phyloP scores from a whole-genome alignment of 768 basidiomycete genomes.

The Candolleomyces eurysporus region DNA sequence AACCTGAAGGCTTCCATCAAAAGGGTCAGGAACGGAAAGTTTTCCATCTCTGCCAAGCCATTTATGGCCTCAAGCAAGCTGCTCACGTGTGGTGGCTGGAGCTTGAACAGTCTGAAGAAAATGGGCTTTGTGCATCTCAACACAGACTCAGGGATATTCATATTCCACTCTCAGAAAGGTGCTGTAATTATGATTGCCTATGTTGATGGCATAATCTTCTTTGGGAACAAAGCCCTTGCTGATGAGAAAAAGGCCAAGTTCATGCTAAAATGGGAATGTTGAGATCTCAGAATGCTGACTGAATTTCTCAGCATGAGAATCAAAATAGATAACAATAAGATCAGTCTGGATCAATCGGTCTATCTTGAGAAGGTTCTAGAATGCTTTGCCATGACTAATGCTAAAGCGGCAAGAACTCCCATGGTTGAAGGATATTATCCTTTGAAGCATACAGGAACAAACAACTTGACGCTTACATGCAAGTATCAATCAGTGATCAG shows the following conservation, averaged over 20 bases:
- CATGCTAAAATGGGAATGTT: slow-evolving; percentile 22
- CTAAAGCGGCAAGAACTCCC: no score
- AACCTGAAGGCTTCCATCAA: no score
- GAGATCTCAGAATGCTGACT: slow-evolving; percentile 13
- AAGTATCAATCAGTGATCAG: slow-evolving; percentile 3
- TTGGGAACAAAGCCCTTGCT: neutral
- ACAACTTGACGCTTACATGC: neutral
- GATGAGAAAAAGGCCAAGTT: slow-evolving; percentile 14
- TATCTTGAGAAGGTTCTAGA: no score
- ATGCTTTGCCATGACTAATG: no score
- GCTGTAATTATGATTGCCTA: slow-evolving; percentile 9
- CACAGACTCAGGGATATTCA: neutral
- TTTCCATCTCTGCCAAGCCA: no score
- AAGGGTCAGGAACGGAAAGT: no score
- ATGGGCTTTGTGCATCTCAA: slow-evolving; percentile 7
- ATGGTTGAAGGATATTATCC: no score
- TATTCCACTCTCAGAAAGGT: neutral
- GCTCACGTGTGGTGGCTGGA: slow-evolving; percentile 16
- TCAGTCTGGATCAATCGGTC: slow-evolving; percentile 13
- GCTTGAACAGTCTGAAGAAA: slow-evolving; percentile 3
- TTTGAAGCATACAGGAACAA: neutral
- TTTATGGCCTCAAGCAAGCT: no score
- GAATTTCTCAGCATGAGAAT: slow-evolving; percentile 20
- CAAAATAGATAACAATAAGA: slow-evolving; percentile 8
- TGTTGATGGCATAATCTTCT: slow-evolving; percentile 11